Conservation (phyloP, 371 early-diverging fungal genomes). For the Choanephora cucurbitarum region DNA sequence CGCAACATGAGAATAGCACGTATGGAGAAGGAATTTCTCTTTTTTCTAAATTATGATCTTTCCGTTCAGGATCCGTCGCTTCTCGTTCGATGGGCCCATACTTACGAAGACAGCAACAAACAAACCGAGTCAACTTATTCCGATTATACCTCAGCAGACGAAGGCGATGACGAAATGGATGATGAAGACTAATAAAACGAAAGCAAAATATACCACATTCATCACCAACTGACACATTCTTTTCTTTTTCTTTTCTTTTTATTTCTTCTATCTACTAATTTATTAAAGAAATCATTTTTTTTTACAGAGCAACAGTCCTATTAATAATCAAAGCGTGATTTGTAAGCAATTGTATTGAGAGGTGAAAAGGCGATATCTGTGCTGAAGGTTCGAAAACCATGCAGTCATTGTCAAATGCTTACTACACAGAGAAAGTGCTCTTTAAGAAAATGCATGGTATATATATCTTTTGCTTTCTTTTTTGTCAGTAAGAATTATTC, state of each 20-base stretch:
- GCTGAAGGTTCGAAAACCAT: too few relatives aligned
- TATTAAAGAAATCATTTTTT: too few relatives aligned
- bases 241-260: conserved; percentile 1
- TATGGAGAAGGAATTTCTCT: conserved; percentile 63
- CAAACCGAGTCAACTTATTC: conserved; percentile 1
- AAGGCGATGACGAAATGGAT: conserved; percentile 46
- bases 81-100: conserved; percentile 39
- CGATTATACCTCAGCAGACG: conserved; percentile 38
- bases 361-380: too few relatives aligned
- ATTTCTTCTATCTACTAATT: too few relatives aligned
- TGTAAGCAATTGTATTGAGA: too few relatives aligned
- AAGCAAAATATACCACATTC: conserved; percentile 2
- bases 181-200: conserved; percentile 25
- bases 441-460: too few relatives aligned
- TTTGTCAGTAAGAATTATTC: too few relatives aligned
- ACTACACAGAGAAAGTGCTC: too few relatives aligned
- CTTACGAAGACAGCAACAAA: conserved; percentile 5
- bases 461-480: too few relatives aligned
- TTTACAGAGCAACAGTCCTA: neutral
- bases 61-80: conserved; percentile 33
- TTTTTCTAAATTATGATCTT: conserved; percentile 54
- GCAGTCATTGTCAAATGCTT: too few relatives aligned
- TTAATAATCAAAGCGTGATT: too few relatives aligned
- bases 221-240: neutral
- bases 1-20: conserved; percentile 29